Percentiles rank a stretch among this genome's conserved stretches.
These are phyloP conservation scores for Nectriaceae sp. DNA, from an alignment of 2,329 filamentous ascomycete species.

Conservation along the genomic window DNA sequence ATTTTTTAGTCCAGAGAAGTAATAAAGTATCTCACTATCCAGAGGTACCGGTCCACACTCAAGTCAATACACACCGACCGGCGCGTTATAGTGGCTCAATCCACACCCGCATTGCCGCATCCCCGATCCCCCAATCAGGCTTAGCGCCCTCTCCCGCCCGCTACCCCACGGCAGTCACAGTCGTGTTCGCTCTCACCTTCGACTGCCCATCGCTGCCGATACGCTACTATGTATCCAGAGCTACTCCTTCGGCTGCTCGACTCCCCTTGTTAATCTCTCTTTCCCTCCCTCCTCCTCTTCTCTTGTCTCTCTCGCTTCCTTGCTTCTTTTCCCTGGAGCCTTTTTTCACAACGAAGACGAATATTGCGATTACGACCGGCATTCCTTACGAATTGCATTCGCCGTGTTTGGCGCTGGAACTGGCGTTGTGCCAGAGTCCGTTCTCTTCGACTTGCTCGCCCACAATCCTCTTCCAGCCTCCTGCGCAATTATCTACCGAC, in stretches of 20 bases:
- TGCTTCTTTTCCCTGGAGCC: conserved; percentile 10
- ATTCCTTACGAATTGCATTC: background rate
- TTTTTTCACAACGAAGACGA: conserved; percentile 8
- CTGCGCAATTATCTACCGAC: background rate
- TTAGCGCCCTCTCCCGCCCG: conserved; percentile 12
- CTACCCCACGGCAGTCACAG: conserved; percentile 2
- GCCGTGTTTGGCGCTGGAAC: background rate
- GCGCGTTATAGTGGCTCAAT: conserved; percentile 4
- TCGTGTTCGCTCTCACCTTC: background rate
- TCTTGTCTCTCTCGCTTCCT: conserved; percentile 10
- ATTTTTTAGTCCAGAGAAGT: too few relatives aligned
- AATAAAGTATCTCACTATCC: background rate
- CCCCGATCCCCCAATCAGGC: conserved; percentile 4
- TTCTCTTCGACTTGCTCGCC: background rate
- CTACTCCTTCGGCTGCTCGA: conserved; percentile 8
- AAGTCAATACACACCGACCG: background rate
- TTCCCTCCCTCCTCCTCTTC: conserved; percentile 10
- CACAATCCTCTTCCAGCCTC: background rate
- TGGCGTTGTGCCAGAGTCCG: background rate
- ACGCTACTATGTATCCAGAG: conserved; percentile 5
- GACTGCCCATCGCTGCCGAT: background rate
- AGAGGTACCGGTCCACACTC: conserved; percentile 20
- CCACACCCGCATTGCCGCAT: conserved; percentile 23
- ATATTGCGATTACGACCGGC: background rate
- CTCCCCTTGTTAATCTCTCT: conserved; percentile 12